Percentiles rank a stretch among this genome's conserved stretches.
These are phyloP conservation scores for Ceratorhiza oryzae-sativae DNA, from an alignment of 1,284 basidiomycete genomes.

Conservation along the genomic window DNA sequence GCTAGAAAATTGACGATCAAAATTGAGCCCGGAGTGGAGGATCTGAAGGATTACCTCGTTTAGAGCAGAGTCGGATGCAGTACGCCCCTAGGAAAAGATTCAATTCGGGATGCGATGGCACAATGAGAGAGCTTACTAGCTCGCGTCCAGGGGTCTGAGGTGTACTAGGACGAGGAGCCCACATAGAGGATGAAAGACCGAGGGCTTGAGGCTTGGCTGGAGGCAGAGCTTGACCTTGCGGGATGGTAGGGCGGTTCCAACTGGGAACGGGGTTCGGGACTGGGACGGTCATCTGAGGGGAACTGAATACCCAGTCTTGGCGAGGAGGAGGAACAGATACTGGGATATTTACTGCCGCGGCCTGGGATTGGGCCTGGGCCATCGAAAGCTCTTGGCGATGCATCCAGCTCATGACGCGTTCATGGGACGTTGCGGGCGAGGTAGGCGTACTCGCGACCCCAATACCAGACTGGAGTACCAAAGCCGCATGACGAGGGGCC, in stretches of 20 bases:
- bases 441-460: neutral
- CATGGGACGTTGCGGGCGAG: slow-evolving; percentile 16
- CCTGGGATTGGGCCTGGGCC: neutral
- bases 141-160: neutral
- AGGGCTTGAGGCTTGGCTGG: neutral
- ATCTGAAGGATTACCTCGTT: slow-evolving; percentile 4
- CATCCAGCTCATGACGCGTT: slow-evolving; percentile 38
- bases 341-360: neutral
- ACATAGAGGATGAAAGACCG: slow-evolving; percentile 6
- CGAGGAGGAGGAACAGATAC: neutral
- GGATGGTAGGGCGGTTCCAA: slow-evolving; percentile 5
- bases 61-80: slow-evolving; percentile 1
- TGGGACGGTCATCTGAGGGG: neutral
- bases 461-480: neutral
- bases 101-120: neutral
- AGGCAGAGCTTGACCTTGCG: neutral
- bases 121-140: neutral
- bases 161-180: slow-evolving; percentile 14
- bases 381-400: slow-evolving; percentile 4
- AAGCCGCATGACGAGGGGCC: slow-evolving; percentile 11
- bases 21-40: neutral
- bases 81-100: neutral
- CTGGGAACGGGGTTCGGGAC: neutral
- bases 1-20: slow-evolving; percentile 54
- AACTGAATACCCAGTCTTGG: slow-evolving; percentile 3